These are phyloP conservation scores for Hygrocybe coccinea DNA, from an alignment of 768 basidiomycete species.

Conservation along the genomic window DNA sequence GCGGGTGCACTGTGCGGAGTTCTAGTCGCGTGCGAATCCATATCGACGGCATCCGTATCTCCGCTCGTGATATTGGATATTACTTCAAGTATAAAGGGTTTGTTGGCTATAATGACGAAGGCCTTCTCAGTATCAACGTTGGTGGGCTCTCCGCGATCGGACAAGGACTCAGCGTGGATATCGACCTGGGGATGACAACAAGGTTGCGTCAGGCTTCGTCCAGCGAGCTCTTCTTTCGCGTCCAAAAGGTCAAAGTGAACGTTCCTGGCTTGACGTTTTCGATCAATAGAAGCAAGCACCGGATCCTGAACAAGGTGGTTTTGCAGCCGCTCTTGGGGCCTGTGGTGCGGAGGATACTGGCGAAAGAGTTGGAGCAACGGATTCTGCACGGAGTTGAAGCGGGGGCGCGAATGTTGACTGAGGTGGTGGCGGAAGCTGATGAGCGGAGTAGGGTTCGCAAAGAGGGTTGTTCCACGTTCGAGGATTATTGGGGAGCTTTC, in stretches of 20 bases:
- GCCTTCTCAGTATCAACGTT: constrained; percentile 33
- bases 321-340: constrained; percentile 35
- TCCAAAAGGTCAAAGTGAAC: constrained; percentile 28
- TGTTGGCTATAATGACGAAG: constrained; percentile 36
- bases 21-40: constrained; percentile 26
- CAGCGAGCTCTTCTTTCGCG: constrained; percentile 25
- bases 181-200: constrained; percentile 29
- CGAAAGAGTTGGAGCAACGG: constrained; percentile 26
- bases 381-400: constrained; percentile 23
- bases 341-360: constrained; percentile 23
- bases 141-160: constrained; percentile 17
- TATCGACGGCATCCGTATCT: constrained; percentile 34
- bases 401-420: constrained; percentile 26
- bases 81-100: constrained; percentile 32
- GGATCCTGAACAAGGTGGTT: constrained; percentile 36
- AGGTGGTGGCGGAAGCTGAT: constrained; percentile 22
- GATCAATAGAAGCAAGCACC: constrained; percentile 35
- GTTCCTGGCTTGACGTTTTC: constrained; percentile 28
- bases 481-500: constrained; percentile 29
- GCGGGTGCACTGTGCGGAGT: constrained; percentile 17
- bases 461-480: constrained; percentile 12
- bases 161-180: constrained; percentile 27
- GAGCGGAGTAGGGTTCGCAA: constrained; percentile 9
- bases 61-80: constrained; percentile 33
- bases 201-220: constrained; percentile 8